Base-by-base conservation (phyloP, 2,329 filamentous ascomycete species). In the Aplosporella prunicola region DNA sequence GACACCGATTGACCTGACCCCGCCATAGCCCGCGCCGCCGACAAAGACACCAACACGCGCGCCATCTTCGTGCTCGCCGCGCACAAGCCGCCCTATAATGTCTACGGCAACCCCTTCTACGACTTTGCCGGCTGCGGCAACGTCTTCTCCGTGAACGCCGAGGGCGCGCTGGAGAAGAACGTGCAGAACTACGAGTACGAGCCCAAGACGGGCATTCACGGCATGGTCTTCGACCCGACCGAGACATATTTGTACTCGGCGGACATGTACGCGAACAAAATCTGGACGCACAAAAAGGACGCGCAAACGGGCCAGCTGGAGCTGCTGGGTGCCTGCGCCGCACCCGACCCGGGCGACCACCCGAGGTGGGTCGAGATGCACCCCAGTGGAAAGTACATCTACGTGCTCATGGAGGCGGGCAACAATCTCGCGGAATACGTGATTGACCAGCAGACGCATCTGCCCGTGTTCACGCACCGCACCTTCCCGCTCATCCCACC, bases 71-170 rank as follows among this genome's bases (percentile, higher is more conserved):
- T 89, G 41, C 76, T 93, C 34, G 81, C 86, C 20, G 82, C 84
- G 15, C 72, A 78, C 49, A 74, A 84, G 51, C 71, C 84, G 2
- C 86, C 86, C 0, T 84, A 86, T 59, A 76, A 74, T 49, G 82
- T 93, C 44, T 93, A 93, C 63, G 83, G 82, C 58, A 91, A 91
- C 59, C 86, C 86, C 7, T 93, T 93, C 62, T 93, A 93, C 68
- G 76, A 84, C 43, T 73, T 88, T 56, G 86, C 86, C 24, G 83
- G 84, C 46, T 81, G 76, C 55, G 83, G 85, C 43, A 86, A 87
- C 53, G 74, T 93, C 55, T 85, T 85, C 62, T 68, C 72, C 35
- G 72, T 79, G 34, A 68, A 73, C 31, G 40, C 56, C 7, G 50
- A 57, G 2, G 81, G 81, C 17, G 63, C 62, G n/a, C 68, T 86